These are phyloP conservation scores for Cryptococcus sp. DNA, from an alignment of 1,284 basidiomycete genomes.

Conservation along the genomic window DNA sequence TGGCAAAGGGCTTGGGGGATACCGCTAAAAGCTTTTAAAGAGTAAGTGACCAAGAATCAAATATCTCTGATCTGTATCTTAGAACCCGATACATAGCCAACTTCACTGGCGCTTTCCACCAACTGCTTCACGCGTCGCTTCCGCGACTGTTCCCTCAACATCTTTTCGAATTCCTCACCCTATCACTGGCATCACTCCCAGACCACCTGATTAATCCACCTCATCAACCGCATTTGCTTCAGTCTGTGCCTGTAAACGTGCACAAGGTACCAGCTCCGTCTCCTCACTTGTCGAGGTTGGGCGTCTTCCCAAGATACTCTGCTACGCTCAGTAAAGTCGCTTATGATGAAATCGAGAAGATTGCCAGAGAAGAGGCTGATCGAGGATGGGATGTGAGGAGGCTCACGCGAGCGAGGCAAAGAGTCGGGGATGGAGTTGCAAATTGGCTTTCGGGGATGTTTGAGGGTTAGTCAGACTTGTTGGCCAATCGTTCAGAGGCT, in stretches of 20 bases:
- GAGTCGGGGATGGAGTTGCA: slow-evolving; percentile 75
- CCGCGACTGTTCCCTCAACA: slow-evolving; percentile 41
- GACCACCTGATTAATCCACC: slow-evolving; percentile 14
- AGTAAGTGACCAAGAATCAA: slow-evolving; percentile 29
- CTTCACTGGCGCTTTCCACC: slow-evolving; percentile 41
- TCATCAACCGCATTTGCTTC: slow-evolving; percentile 11
- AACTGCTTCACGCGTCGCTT: slow-evolving; percentile 45
- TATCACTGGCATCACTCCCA: slow-evolving; percentile 32
- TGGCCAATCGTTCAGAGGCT: background rate
- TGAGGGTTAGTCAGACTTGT: slow-evolving; percentile 48
- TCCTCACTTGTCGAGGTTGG: slow-evolving; percentile 65
- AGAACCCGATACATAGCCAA: slow-evolving; percentile 11
- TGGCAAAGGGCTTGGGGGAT: slow-evolving; percentile 51
- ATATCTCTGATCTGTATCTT: background rate
- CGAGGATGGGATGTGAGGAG: slow-evolving; percentile 70
- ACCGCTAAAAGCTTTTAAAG: slow-evolving; percentile 37
- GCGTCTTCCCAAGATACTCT: slow-evolving; percentile 80
- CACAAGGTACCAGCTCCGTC: slow-evolving; percentile 32
- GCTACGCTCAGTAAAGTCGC: slow-evolving; percentile 77
- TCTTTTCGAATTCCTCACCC: slow-evolving; percentile 37
- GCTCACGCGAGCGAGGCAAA: slow-evolving; percentile 64
- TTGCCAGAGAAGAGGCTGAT: slow-evolving; percentile 66
- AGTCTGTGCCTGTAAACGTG: slow-evolving; percentile 22
- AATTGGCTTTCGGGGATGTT: slow-evolving; percentile 81
- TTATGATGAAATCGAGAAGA: slow-evolving; percentile 76